A percentile compares a stretch with the other conserved stretches of the same genome.
Conservation (phyloP, 202 grass and related monocot species). For the Digitaria exilis region DNA sequence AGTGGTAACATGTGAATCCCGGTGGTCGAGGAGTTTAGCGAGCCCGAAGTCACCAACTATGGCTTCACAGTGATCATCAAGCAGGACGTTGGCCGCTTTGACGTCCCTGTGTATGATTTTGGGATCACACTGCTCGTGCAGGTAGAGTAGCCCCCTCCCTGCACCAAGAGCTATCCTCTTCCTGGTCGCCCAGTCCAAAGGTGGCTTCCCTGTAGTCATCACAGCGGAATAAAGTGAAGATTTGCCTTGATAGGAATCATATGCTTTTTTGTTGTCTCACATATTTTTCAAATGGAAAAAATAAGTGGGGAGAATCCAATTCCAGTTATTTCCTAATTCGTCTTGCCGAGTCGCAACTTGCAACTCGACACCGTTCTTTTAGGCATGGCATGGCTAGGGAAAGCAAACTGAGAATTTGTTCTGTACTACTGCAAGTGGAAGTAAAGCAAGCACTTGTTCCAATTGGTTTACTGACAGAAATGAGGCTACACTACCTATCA, state of each 20-base stretch:
- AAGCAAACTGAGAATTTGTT: slow-evolving; percentile 36
- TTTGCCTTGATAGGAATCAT: slow-evolving; percentile 46
- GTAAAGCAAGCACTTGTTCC: slow-evolving; percentile 6
- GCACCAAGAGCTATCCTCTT: slow-evolving; percentile 89
- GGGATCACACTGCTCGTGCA: slow-evolving; percentile 96
- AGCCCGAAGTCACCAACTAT: slow-evolving; percentile 93
- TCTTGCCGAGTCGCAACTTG: slow-evolving; percentile 31
- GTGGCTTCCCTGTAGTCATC: slow-evolving; percentile 66
- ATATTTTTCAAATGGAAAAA: slow-evolving; percentile 12
- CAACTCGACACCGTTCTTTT: slow-evolving; percentile 26
- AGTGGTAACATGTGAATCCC: slow-evolving; percentile 88
- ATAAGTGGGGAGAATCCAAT: slow-evolving; percentile 43
- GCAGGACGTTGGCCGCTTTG: slow-evolving; percentile 85
- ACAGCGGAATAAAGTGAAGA: slow-evolving; percentile 33
- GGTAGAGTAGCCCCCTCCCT: slow-evolving; percentile 84
- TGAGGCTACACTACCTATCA: not conserved
- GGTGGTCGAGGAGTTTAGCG: slow-evolving; percentile 88
- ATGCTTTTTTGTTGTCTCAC: slow-evolving; percentile 30
- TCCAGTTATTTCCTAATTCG: slow-evolving; percentile 19
- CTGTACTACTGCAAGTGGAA: slow-evolving; percentile 22
- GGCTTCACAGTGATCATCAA: slow-evolving; percentile 84
- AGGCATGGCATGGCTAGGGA: not conserved
- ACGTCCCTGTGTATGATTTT: slow-evolving; percentile 99
- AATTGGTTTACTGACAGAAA: slow-evolving; percentile 1
- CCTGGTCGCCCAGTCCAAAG: slow-evolving; percentile 88